Evolutionary conservation across 2,329 filamentous ascomycete genomes (phyloP).

Genomic region (Aspergillus oerlinghausenensis): DNA sequence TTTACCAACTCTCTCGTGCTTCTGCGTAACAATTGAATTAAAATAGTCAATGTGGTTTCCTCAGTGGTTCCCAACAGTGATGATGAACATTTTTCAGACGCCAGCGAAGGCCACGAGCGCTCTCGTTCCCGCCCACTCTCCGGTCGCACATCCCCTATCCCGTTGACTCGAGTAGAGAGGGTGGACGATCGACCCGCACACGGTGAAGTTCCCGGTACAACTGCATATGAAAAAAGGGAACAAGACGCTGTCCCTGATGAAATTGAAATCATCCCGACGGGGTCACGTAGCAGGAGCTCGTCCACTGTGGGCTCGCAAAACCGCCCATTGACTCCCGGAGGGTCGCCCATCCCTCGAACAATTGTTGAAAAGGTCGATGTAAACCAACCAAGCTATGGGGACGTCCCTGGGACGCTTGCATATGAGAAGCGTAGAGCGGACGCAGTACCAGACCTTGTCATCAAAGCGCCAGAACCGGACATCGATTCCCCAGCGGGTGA

Average conservation of each 20-base stretch:
- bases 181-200: slow-evolving; percentile 56
- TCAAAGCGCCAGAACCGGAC: slow-evolving; percentile 43
- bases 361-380: slow-evolving; percentile 60
- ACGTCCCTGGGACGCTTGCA: slow-evolving; percentile 58
- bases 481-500: slow-evolving; percentile 13
- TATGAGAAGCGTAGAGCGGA: slow-evolving; percentile 54
- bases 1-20: neutral
- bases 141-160: slow-evolving; percentile 50
- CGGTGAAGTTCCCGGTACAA: slow-evolving; percentile 59
- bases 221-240: slow-evolving; percentile 54
- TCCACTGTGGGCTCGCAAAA: slow-evolving; percentile 41
- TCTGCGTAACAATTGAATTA: neutral
- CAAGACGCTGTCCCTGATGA: slow-evolving; percentile 62
- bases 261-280: slow-evolving; percentile 53
- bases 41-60: slow-evolving; percentile 9
- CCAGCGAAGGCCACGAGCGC: slow-evolving; percentile 51
- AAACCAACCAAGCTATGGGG: slow-evolving; percentile 53
- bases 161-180: slow-evolving; percentile 59
- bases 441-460: slow-evolving; percentile 55
- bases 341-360: slow-evolving; percentile 53
- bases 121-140: slow-evolving; percentile 34
- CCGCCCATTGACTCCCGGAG: slow-evolving; percentile 47
- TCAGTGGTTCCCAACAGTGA: slow-evolving; percentile 48
- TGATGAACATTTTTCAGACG: slow-evolving; percentile 63
- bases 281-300: slow-evolving; percentile 35